These are phyloP conservation scores for Teunomyces kruisii DNA, from an alignment of 805 yeast genomes.

Conservation along the genomic window DNA sequence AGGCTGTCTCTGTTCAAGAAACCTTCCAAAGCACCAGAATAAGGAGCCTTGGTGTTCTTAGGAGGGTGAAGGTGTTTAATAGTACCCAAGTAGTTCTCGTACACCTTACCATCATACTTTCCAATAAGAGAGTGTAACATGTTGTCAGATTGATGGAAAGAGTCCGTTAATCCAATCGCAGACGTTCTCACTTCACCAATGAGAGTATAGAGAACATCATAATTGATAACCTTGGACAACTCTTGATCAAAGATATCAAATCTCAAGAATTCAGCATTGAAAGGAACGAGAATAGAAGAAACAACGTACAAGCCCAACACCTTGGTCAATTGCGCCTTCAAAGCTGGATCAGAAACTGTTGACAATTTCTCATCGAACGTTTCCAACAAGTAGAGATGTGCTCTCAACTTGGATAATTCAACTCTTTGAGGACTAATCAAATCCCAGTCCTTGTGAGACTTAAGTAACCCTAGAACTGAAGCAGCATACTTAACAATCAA, in stretches of 20 bases:
- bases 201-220: conserved; percentile 29
- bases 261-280: conserved; percentile 38
- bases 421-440: conserved; percentile 37
- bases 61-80: conserved; percentile 38
- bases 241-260: conserved; percentile 32
- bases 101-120: conserved; percentile 43
- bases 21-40: conserved; percentile 34
- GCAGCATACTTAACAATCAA: conserved; percentile 35
- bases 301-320: conserved; percentile 35
- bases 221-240: conserved; percentile 26
- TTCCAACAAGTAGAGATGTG: conserved; percentile 42
- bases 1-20: conserved; percentile 41
- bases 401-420: conserved; percentile 41
- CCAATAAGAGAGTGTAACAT: conserved; percentile 43
- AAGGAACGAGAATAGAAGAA: conserved; percentile 31
- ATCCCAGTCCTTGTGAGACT: conserved; percentile 31
- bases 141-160: conserved; percentile 46
- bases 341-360: conserved; percentile 20
- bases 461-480: conserved; percentile 27
- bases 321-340: conserved; percentile 23
- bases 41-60: conserved; percentile 39
- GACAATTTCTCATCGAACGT: conserved; percentile 20
- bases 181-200: conserved; percentile 40
- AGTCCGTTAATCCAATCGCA: conserved; percentile 41
- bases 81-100: conserved; percentile 40